Percentiles rank a stretch among this genome's conserved stretches.
Evolutionary conservation across 106 monocot species (phyloP).

Genomic region (Dioscorea alata): DNA sequence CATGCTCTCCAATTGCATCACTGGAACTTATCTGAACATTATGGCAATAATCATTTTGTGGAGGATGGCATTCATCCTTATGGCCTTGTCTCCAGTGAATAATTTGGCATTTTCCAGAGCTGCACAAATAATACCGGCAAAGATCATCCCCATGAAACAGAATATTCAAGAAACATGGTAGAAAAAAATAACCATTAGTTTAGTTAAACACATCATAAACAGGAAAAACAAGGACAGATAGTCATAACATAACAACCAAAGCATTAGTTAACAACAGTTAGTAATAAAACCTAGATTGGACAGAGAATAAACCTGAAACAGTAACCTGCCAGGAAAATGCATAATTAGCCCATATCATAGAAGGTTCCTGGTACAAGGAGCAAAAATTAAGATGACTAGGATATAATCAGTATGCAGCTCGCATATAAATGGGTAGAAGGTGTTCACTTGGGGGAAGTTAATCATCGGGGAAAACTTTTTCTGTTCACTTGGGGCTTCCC

Average conservation of each 20-base stretch:
- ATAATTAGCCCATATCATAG: no score
- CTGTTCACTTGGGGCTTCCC: no score
- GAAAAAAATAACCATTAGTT: background rate
- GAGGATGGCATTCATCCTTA: conserved; percentile 64
- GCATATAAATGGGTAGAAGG: no score
- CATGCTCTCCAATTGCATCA: conserved; percentile 5
- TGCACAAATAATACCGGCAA: conserved; percentile 12
- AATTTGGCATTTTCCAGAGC: conserved; percentile 87
- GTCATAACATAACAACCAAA: background rate
- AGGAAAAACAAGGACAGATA: background rate
- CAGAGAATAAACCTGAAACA: no score
- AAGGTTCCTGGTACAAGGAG: no score
- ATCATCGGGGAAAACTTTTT: no score
- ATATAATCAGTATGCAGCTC: no score
- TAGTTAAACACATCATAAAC: background rate
- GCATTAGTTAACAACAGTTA: background rate
- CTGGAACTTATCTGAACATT: conserved; percentile 11
- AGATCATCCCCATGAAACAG: background rate
- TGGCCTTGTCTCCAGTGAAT: conserved; percentile 82
- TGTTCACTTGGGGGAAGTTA: no score
- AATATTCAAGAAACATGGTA: background rate
- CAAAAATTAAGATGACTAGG: no score
- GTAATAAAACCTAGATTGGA: no score
- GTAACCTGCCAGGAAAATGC: no score
- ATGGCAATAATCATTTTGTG: conserved; percentile 9